phyloP scores from a whole-genome alignment of 2,329 filamentous ascomycete genomes.

The Aspergillus neoniger region DNA sequence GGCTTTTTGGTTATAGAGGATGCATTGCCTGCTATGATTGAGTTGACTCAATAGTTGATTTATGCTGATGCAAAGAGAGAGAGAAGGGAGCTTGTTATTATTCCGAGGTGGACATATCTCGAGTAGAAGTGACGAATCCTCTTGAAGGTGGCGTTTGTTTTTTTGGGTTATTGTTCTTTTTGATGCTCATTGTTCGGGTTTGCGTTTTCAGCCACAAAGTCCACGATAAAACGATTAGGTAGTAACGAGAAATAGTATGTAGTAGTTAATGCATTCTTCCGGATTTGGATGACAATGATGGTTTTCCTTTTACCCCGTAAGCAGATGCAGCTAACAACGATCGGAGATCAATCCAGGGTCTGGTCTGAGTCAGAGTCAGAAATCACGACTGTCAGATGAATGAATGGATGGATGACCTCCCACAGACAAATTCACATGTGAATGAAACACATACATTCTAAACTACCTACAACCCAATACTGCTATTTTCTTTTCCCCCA shows the following conservation, averaged over 20 bases:
- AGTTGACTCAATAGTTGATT: background rate
- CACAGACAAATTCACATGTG: background rate
- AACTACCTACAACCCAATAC: no score
- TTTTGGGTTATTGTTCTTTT: background rate
- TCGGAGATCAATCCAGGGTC: background rate
- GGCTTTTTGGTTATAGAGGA: background rate
- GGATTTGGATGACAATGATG: no score
- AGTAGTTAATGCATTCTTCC: background rate
- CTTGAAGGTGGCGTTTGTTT: background rate
- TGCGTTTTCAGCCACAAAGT: background rate
- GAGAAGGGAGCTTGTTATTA: background rate
- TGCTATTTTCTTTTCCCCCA: no score
- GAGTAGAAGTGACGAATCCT: background rate
- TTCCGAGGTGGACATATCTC: background rate
- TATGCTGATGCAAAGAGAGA: background rate
- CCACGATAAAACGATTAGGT: background rate
- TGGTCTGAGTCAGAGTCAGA: background rate
- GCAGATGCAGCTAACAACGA: no score
- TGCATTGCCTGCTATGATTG: background rate
- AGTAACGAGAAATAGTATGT: background rate
- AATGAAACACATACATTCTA: background rate
- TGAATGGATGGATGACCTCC: background rate
- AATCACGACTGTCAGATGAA: background rate
- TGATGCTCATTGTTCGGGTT: background rate
- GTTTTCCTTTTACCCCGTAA: no score